Evolutionary conservation across 148 eudicot genomes (phyloP).

Genomic region (Rhododendron kiyosumense): DNA sequence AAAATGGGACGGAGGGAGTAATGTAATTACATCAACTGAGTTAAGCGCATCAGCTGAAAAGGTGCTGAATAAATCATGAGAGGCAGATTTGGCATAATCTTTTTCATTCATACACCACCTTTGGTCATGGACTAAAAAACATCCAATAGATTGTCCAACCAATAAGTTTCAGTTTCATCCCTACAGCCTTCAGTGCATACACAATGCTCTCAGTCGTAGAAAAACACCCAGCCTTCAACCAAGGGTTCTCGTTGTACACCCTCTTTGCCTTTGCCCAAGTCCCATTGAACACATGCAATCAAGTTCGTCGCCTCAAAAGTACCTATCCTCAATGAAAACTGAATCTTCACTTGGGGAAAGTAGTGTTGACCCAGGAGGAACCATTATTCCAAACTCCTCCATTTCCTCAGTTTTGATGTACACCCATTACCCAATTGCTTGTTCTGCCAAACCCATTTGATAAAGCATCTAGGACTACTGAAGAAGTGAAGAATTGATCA

Average conservation of each 20-base stretch:
- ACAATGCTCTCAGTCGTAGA: constrained; percentile 88
- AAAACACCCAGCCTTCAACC: constrained; percentile 80
- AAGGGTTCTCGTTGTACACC: constrained; percentile 82
- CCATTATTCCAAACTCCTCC: constrained; percentile 55
- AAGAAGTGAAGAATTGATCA: no score
- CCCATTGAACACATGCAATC: constrained; percentile 70
- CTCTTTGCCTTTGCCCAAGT: constrained; percentile 85
- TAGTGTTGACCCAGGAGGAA: constrained; percentile 62
- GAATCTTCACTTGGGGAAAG: constrained; percentile 65
- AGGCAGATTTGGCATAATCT: constrained; percentile 30
- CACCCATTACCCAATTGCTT: no score
- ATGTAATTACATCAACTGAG: background rate
- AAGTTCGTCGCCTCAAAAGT: constrained; percentile 69
- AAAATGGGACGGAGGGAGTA: no score
- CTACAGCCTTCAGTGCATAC: constrained; percentile 59
- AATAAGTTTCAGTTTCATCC: constrained; percentile 29
- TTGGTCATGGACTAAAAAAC: constrained; percentile 85
- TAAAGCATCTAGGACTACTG: no score
- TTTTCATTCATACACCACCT: constrained; percentile 62
- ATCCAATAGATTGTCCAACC: constrained; percentile 52
- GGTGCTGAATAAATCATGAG: background rate
- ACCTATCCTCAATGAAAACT: constrained; percentile 32
- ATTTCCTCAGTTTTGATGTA: constrained; percentile 14
- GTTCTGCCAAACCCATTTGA: no score
- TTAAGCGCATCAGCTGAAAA: background rate